A percentile compares a stretch with the other conserved stretches of the same genome.
These are phyloP conservation scores for Bretschneidera sinensis DNA, from an alignment of 345 rosid genomes.

Conservation along the genomic window DNA sequence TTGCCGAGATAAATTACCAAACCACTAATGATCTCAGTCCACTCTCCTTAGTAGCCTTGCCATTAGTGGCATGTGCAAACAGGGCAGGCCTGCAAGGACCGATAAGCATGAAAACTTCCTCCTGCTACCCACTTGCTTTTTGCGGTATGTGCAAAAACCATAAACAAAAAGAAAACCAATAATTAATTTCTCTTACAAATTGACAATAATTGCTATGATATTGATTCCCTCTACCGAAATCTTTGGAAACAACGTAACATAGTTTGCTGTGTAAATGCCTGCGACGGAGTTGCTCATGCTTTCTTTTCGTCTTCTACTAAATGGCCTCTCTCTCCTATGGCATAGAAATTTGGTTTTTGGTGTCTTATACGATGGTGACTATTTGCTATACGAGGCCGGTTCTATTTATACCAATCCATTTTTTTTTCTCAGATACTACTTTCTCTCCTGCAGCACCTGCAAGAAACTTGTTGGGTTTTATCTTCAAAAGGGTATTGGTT, in stretches of 20 bases:
- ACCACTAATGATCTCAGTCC: too few species aligned
- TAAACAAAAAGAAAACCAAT: too few species aligned
- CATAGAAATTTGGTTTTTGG: background rate
- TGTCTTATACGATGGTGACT: background rate
- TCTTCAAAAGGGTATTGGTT: background rate
- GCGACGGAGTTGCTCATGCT: conserved; percentile 22
- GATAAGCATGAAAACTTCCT: too few species aligned
- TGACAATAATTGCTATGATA: background rate
- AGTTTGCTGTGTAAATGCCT: conserved; percentile 14
- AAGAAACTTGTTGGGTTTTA: background rate
- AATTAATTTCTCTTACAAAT: too few species aligned
- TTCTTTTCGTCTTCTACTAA: conserved; percentile 3
- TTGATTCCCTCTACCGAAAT: background rate
- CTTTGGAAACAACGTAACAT: conserved; percentile 16
- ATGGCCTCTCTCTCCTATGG: background rate
- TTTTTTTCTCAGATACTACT: background rate
- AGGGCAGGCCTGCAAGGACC: too few species aligned
- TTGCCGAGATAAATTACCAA: too few species aligned
- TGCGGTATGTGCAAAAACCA: too few species aligned
- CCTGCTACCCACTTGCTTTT: too few species aligned
- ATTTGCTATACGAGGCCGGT: background rate
- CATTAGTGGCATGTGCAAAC: too few species aligned
- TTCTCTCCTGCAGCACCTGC: background rate
- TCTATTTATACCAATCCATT: background rate
- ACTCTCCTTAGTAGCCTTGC: too few species aligned